These are phyloP conservation scores for Talaromyces sp. DNA, from an alignment of 2,329 filamentous ascomycete species.

Conservation along the genomic window DNA sequence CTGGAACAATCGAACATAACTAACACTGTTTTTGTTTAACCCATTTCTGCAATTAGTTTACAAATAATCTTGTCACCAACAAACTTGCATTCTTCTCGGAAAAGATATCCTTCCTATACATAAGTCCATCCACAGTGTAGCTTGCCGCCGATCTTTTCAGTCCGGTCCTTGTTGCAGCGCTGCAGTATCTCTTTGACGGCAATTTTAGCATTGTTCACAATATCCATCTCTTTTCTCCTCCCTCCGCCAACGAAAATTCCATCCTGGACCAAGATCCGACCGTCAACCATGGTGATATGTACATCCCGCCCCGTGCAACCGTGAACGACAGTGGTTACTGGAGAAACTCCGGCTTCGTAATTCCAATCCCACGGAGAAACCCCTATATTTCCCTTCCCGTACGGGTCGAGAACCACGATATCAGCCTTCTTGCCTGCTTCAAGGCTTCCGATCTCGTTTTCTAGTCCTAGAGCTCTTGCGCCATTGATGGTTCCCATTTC, in stretches of 20 bases:
- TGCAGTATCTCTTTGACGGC: conserved; percentile 1
- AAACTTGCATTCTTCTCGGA: neutral
- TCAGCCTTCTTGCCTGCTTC: conserved; percentile 22
- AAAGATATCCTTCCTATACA: neutral
- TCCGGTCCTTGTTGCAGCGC: neutral
- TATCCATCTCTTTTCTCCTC: neutral
- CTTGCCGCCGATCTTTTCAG: neutral
- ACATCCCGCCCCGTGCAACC: conserved; percentile 37
- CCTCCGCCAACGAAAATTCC: conserved; percentile 21
- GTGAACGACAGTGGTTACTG: conserved; percentile 35
- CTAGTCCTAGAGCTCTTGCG: conserved; percentile 40
- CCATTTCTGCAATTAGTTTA: neutral
- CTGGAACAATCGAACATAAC: neutral
- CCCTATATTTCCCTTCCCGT: conserved; percentile 19
- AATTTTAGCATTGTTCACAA: neutral
- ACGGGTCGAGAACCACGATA: conserved; percentile 22
- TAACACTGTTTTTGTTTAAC: neutral
- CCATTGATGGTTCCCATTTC: conserved; percentile 48
- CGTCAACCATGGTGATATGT: conserved; percentile 37
- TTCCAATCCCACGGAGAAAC: conserved; percentile 30
- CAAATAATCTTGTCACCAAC: neutral
- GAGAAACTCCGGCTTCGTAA: conserved; percentile 12
- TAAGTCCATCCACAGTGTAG: neutral
- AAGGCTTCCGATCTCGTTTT: conserved; percentile 28
- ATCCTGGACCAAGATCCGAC: conserved; percentile 28